These are phyloP conservation scores for Dichotomopilus funicola DNA, from an alignment of 2,329 filamentous ascomycete species.

Conservation along the genomic window DNA sequence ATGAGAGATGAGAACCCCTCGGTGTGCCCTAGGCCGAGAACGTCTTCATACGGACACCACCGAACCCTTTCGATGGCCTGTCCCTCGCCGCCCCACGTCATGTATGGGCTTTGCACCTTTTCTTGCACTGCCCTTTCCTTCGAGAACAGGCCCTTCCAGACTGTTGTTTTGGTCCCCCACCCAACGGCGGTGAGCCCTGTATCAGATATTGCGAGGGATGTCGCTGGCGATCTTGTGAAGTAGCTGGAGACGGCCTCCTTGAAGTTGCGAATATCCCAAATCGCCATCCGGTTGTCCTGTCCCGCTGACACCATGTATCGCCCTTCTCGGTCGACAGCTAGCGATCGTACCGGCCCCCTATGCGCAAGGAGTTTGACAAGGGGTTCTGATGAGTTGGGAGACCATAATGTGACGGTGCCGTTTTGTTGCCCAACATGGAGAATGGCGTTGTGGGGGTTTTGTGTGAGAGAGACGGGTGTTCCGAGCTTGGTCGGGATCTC, in stretches of 20 bases:
- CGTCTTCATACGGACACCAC: constrained; percentile 94
- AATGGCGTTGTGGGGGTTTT: constrained; percentile 90
- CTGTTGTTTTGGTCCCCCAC: constrained; percentile 80
- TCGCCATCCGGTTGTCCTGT: constrained; percentile 84
- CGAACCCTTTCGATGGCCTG: constrained; percentile 70
- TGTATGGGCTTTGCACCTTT: constrained; percentile 82
- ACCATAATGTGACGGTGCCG: constrained; percentile 91
- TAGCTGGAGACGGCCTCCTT: constrained; percentile 80
- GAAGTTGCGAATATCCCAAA: constrained; percentile 94
- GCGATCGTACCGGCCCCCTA: constrained; percentile 75
- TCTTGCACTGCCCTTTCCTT: constrained; percentile 64
- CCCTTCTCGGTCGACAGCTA: constrained; percentile 83
- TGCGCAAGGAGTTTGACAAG: constrained; percentile 90
- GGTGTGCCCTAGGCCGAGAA: constrained; percentile 79
- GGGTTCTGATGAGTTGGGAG: constrained; percentile 78
- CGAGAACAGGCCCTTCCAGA: constrained; percentile 87
- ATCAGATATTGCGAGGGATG: constrained; percentile 82
- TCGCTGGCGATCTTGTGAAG: constrained; percentile 73
- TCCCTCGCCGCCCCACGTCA: constrained; percentile 86
- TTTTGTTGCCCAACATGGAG: constrained; percentile 92
- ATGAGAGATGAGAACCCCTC: constrained; percentile 84
- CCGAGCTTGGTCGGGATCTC: constrained; percentile 83
- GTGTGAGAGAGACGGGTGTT: constrained; percentile 71
- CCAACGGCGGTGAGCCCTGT: constrained; percentile 80
- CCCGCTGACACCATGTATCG: constrained; percentile 93